phyloP scores from a whole-genome alignment of 1,284 basidiomycete genomes.

The Somion occarium region DNA sequence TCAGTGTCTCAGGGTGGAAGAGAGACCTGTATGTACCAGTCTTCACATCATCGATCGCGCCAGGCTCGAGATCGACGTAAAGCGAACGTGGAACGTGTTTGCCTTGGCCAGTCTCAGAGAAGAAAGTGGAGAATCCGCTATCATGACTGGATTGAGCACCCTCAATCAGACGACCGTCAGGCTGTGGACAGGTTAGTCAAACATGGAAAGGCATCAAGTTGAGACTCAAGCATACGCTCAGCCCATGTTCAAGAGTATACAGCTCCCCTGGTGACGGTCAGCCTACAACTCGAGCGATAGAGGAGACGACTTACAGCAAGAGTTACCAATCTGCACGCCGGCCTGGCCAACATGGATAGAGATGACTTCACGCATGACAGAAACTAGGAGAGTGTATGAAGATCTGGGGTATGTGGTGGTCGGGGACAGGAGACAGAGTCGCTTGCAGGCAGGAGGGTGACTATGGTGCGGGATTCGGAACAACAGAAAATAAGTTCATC shows the following conservation, averaged over 20 bases:
- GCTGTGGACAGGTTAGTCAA: constrained; percentile 28
- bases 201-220: constrained; percentile 1
- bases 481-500: constrained; percentile 4
- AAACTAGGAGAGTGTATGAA: constrained; percentile 13
- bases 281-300: constrained; percentile 3
- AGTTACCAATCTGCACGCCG: constrained; percentile 94
- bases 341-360: constrained; percentile 92
- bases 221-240: constrained; percentile 63
- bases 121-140: constrained; percentile 95
- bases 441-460: background rate
- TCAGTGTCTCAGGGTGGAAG: constrained; percentile 99
- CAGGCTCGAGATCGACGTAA: constrained; percentile 96
- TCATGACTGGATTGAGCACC: constrained; percentile 59
- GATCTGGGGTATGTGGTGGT: constrained; percentile 11
- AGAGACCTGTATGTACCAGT: constrained; percentile 91
- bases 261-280: constrained; percentile 73
- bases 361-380: constrained; percentile 83
- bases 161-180: constrained; percentile 59
- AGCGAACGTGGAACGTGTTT: constrained; percentile 98
- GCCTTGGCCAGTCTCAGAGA: constrained; percentile 87
- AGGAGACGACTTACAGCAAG: constrained; percentile 67
- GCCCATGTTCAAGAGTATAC: constrained; percentile 96
- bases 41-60: constrained; percentile 95
- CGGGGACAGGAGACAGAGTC: background rate
- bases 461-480: background rate